Base-by-base conservation (phyloP, 306 rosid species). In the Fragaria ananassa region DNA sequence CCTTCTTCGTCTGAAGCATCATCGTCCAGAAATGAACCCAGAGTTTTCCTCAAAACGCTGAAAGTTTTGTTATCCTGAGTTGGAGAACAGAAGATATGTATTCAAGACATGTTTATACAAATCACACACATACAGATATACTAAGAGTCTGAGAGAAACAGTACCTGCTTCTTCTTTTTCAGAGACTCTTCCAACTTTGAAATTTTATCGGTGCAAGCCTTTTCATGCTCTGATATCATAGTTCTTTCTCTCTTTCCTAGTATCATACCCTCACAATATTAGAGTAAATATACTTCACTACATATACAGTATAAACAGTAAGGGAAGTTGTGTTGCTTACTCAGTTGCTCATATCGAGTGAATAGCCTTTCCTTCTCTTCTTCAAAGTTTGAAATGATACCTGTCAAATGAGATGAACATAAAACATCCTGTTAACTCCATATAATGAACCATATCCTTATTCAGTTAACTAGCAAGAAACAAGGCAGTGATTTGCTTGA, bases 361-460 rank as follows among this genome's bases (percentile, higher is more conserved):
- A 91, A 87, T 67, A 92, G 89, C 85, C 89, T 95, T 68, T 89
- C 97, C 82, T 92, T 95, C 70, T 95, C 97, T 78, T 89, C 99
- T 86, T 95, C 99, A 83, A 85, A 95, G 79, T 87, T 90, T 64
- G 97, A 86, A 82, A 95, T 84, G 62, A 87, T 81, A 74, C 93
- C 99, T 92, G 71, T 80, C 71, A 81, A 80, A 69, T 39, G 42
- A 23, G 39, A 65, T 60, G 50, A 66, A 34, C 19, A 64, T 8
- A 23, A 65, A 8, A 37, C 70, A 35, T 8, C 6, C 8, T 37
- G 13, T 62, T 62, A 62, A 62, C 68, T 13, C 67, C 1, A 14
- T 13, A 8, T 13, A 15, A 27, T 62, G 21, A 14, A 31, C 21
- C 21, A 62, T 29, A 62, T 17, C 68, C 68, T 29, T 14, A 25